Base-by-base conservation (phyloP, 177 flowering plant genomes). In the Vitis hybrid region DNA sequence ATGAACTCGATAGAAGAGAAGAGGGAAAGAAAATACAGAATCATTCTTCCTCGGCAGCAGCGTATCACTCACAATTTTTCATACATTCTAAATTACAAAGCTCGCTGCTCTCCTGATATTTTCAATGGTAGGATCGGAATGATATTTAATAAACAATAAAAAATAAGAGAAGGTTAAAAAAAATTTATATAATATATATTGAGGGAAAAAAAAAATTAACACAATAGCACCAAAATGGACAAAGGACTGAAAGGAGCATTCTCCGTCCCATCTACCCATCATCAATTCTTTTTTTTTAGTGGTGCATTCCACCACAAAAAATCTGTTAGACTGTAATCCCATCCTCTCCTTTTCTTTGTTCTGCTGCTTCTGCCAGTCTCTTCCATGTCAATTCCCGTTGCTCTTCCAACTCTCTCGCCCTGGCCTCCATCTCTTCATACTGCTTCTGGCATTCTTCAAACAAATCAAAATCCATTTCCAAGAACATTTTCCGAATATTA, bases 381-480 rank as follows among this genome's bases (percentile, higher is more conserved):
- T 85, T 84, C 95, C 95, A 90, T 18, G 78, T 71, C 75, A 78
- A 66, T 22, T 82, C 79, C 12, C 93, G 82, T 63, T 73, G 77
- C 74, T 88, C 87, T 74, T 83, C 87, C 55, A 82, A 50, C 2
- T 75, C 85, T 64, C 64, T 72, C 59, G 85, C 84, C 62, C 19
- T 78, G 0, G 80, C 76, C 59, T 75, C 78, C 72, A 71, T 89
- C 80, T 87, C 90, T 19, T 70, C 57, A 60, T 77, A 67, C 75
- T 83, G 77, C 65, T 67, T 82, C 68, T 88, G 78, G 65, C 95
- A 90, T 64, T 82, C 88, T 66, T 85, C 86, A 74, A 87, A 87
- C 69, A 90, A 78, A 39, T 90, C 91, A 1, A 65, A 59, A 72
- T 90, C 95, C 95, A 90, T 90, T 66, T 88, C 95, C 75, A 78